These are phyloP conservation scores for Chaetomium fimeti DNA, from an alignment of 495 filamentous ascomycete genomes.

Conservation along the genomic window DNA sequence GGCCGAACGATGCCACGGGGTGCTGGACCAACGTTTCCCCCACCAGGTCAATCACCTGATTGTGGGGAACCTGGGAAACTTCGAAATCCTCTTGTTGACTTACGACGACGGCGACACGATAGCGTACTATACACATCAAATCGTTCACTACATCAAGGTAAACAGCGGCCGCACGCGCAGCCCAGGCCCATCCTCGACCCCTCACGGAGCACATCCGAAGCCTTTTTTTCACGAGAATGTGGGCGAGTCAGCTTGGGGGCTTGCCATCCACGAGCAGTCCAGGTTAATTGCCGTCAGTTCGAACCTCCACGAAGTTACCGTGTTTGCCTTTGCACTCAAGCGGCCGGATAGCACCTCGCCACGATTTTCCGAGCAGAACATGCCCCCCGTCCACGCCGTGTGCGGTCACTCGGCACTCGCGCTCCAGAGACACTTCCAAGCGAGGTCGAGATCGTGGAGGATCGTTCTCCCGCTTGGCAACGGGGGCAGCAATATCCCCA, in stretches of 20 bases:
- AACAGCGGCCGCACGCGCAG: slow-evolving; percentile 6
- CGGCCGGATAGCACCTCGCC: slow-evolving; percentile 25
- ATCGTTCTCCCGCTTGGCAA: slow-evolving; percentile 38
- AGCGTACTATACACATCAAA: slow-evolving; percentile 65
- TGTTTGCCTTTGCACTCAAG: slow-evolving; percentile 72
- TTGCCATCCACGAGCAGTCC: slow-evolving; percentile 77
- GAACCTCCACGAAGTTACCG: slow-evolving; percentile 64
- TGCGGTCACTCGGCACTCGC: slow-evolving; percentile 25
- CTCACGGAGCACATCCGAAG: slow-evolving; percentile 21
- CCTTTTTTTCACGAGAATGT: slow-evolving; percentile 77
- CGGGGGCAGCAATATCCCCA: slow-evolving; percentile 67
- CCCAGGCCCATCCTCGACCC: background rate
- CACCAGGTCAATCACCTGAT: slow-evolving; percentile 79
- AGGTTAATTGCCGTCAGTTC: slow-evolving; percentile 78
- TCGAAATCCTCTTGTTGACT: slow-evolving; percentile 73
- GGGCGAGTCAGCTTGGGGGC: slow-evolving; percentile 77
- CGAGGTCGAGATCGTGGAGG: slow-evolving; percentile 43
- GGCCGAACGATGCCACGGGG: slow-evolving; percentile 47
- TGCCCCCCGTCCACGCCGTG: background rate
- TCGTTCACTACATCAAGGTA: slow-evolving; percentile 33
- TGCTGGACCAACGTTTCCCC: slow-evolving; percentile 54
- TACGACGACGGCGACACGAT: slow-evolving; percentile 90
- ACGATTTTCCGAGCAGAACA: slow-evolving; percentile 25
- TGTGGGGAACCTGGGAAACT: slow-evolving; percentile 72
- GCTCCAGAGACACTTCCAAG: slow-evolving; percentile 34